Percentiles rank a stretch among this genome's conserved stretches.
Evolutionary conservation across 352 stramenopile species (phyloP).

Genomic region (Phytopythium kandeliae): DNA sequence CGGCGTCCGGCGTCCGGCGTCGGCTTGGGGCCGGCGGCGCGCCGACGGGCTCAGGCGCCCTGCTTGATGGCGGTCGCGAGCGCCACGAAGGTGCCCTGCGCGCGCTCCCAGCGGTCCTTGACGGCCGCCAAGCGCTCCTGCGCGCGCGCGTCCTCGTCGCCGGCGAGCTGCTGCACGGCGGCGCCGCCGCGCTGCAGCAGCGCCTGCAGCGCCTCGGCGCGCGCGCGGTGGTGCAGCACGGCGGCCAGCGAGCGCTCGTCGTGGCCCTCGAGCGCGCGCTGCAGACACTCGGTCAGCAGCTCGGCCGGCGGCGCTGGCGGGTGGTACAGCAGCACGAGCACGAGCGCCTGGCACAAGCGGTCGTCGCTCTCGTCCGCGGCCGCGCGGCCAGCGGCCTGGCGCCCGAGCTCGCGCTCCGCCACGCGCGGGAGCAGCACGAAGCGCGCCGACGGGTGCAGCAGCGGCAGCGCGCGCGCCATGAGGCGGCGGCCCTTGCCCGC

Average conservation of each 20-base stretch:
- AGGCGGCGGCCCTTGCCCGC: conserved; percentile 68
- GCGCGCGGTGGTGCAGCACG: conserved; percentile 73
- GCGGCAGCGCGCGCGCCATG: conserved; percentile 65
- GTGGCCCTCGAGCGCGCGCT: conserved; percentile 51
- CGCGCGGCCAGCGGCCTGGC: no score
- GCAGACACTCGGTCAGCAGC: conserved; percentile 59
- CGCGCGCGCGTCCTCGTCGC: conserved; percentile 11
- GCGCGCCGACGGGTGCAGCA: conserved; percentile 74
- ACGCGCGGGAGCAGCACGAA: conserved; percentile 71
- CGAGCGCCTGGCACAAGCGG: conserved; percentile 69
- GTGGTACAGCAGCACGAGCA: conserved; percentile 78
- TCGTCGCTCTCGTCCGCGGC: conserved; percentile 37
- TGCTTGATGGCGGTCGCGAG: conserved; percentile 80
- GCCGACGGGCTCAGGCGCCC: conserved; percentile 29
- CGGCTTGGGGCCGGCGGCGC: no score
- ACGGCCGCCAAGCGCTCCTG: conserved; percentile 23
- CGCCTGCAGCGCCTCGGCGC: conserved; percentile 64
- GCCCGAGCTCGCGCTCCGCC: conserved; percentile 30
- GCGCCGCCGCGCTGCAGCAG: conserved; percentile 63
- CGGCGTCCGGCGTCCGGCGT: no score
- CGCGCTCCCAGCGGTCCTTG: conserved; percentile 55
- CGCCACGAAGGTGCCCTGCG: conserved; percentile 66
- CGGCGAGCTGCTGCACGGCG: conserved; percentile 38
- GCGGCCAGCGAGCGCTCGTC: conserved; percentile 46
- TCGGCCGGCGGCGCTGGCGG: conserved; percentile 59